These are phyloP conservation scores for Rhododendron simsii DNA, from an alignment of 148 eudicot genomes.

Conservation along the genomic window DNA sequence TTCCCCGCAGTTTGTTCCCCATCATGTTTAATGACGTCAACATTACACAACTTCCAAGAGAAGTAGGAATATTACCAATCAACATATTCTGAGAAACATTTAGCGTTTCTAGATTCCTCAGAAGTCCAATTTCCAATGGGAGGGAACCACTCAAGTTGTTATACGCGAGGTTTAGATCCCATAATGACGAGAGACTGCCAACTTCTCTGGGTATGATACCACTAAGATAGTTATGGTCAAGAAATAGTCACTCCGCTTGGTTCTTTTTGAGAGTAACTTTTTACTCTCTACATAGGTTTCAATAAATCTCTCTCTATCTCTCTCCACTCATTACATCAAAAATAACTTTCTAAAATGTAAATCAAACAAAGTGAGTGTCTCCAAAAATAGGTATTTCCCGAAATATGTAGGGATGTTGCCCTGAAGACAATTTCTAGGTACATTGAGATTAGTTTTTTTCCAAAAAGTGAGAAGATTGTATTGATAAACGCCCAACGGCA, in stretches of 20 bases:
- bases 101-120: neutral
- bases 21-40: neutral
- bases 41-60: neutral
- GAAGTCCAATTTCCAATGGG: neutral
- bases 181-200: neutral
- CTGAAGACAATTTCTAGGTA: neutral
- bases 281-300: no score
- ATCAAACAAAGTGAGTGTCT: no score
- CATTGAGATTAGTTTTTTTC: fast-evolving
- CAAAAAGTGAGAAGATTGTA: no score
- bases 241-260: no score
- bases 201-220: neutral
- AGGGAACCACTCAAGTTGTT: neutral
- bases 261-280: no score
- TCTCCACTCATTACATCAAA: no score
- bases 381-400: neutral
- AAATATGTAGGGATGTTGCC: neutral
- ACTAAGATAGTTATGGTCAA: neutral
- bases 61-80: neutral
- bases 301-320: no score
- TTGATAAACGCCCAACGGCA: no score
- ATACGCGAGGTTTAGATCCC: fast-evolving
- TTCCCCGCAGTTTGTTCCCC: neutral
- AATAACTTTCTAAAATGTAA: no score
- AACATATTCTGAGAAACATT: neutral